Evolutionary conservation across 345 rosid genomes (phyloP).

Genomic region (Chamaenerion angustifolium): DNA sequence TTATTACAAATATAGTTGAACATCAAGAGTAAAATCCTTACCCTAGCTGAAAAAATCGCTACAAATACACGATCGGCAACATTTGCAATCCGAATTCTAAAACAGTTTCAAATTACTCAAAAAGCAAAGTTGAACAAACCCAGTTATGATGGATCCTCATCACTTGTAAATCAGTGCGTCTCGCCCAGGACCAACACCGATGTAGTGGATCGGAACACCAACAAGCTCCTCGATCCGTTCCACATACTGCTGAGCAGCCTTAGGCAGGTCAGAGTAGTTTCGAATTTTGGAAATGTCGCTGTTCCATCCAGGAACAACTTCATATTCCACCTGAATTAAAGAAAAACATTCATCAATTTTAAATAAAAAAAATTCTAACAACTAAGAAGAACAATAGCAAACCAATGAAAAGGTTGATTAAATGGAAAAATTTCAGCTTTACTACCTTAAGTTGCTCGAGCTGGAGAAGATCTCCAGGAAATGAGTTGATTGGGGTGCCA

Average conservation of each 20-base stretch:
- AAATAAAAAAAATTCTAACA: not conserved
- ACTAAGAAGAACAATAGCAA: not conserved
- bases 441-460: slow-evolving; percentile 72
- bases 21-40: too few species aligned
- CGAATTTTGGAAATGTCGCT: slow-evolving; percentile 64
- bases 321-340: slow-evolving; percentile 64
- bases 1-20: too few species aligned
- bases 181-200: slow-evolving; percentile 88
- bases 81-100: too few species aligned
- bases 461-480: slow-evolving; percentile 75
- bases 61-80: too few species aligned
- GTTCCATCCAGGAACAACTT: slow-evolving; percentile 84
- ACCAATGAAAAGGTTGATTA: not conserved
- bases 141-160: not conserved
- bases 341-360: not conserved
- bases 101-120: too few species aligned
- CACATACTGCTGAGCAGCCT: slow-evolving; percentile 59
- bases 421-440: not conserved
- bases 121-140: too few species aligned
- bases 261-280: slow-evolving; percentile 71
- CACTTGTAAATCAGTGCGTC: slow-evolving; percentile 81
- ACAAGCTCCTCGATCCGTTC: slow-evolving; percentile 89
- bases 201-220: slow-evolving; percentile 68
- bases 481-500: slow-evolving; percentile 71
- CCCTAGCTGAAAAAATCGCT: too few species aligned